These are phyloP conservation scores for Microsporum ferrugineum DNA, from an alignment of 2,329 filamentous ascomycete species.

Conservation along the genomic window DNA sequence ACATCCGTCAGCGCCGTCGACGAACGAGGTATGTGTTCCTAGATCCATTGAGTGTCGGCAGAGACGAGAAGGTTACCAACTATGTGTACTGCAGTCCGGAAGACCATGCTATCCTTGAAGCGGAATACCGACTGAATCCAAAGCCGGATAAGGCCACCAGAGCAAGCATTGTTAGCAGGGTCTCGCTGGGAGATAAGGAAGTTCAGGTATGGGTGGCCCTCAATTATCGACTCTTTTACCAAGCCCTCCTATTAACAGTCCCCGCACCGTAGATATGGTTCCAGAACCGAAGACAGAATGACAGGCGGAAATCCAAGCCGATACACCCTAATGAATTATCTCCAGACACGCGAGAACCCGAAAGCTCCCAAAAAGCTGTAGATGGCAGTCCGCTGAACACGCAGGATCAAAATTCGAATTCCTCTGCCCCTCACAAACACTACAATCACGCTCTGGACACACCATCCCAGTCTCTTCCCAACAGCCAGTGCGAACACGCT, in stretches of 20 bases:
- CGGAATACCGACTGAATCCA: constrained; percentile 70
- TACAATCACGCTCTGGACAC: neutral
- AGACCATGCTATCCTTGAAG: constrained; percentile 79
- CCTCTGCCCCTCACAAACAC: neutral
- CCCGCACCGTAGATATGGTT: constrained; percentile 70
- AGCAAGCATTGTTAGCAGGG: constrained; percentile 69
- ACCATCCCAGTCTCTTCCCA: neutral
- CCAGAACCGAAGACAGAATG: constrained; percentile 87
- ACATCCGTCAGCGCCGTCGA: constrained; percentile 50
- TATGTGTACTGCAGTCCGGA: constrained; percentile 51
- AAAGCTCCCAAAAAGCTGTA: neutral
- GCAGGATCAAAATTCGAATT: neutral
- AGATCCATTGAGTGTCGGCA: neutral
- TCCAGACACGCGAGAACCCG: neutral
- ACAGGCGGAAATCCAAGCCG: constrained; percentile 76
- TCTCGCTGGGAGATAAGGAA: constrained; percentile 87
- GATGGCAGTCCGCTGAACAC: neutral
- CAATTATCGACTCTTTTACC: neutral
- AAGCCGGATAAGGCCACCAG: constrained; percentile 88
- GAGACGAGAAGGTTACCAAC: constrained; percentile 6
- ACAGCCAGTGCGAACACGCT: neutral
- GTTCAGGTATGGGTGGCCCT: constrained; percentile 60
- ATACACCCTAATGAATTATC: neutral
- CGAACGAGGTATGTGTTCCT: constrained; percentile 44
- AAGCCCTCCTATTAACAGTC: neutral